phyloP scores from a whole-genome alignment of 768 basidiomycete species.

The Pleurotus tuber-regium region DNA sequence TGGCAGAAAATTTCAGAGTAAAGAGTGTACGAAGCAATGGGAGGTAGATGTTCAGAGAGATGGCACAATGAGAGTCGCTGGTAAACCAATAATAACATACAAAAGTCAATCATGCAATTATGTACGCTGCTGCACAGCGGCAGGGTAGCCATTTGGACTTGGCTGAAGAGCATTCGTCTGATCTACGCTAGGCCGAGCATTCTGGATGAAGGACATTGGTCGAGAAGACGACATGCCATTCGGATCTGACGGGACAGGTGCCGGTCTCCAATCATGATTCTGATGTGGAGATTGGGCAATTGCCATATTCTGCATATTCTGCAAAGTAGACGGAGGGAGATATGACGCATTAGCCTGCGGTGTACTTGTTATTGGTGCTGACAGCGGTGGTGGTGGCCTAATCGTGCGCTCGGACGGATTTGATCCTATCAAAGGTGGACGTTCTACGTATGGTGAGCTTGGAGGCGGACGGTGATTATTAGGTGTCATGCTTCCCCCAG shows the following conservation, averaged over 20 bases:
- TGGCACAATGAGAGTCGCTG: constrained; percentile 21
- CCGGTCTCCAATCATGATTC: constrained; percentile 43
- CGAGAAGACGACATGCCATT: constrained; percentile 38
- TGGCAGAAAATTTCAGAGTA: constrained; percentile 37
- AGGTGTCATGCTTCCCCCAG: constrained; percentile 33
- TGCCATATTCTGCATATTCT: constrained; percentile 17
- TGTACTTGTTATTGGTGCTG: constrained; percentile 27
- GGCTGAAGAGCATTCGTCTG: constrained; percentile 36
- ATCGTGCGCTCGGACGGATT: constrained; percentile 39
- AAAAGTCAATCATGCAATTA: constrained; percentile 31
- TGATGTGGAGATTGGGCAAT: constrained; percentile 16
- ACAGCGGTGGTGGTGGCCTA: constrained; percentile 31
- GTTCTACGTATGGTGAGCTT: constrained; percentile 41
- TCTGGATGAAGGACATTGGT: constrained; percentile 50
- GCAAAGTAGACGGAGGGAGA: constrained; percentile 15
- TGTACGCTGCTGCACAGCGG: constrained; percentile 50
- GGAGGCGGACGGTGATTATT: constrained; percentile 33
- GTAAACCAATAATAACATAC: constrained; percentile 12
- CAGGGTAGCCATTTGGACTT: constrained; percentile 46
- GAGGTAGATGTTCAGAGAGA: constrained; percentile 26
- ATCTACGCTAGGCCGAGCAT: constrained; percentile 41
- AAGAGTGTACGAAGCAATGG: constrained; percentile 23
- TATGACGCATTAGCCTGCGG: constrained; percentile 20
- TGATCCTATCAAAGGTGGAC: constrained; percentile 39
- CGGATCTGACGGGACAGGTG: constrained; percentile 37